Percentiles rank a stretch among this genome's conserved stretches.
phyloP scores from a whole-genome alignment of 2,329 filamentous ascomycete genomes.

The Fusarium scirpi region DNA sequence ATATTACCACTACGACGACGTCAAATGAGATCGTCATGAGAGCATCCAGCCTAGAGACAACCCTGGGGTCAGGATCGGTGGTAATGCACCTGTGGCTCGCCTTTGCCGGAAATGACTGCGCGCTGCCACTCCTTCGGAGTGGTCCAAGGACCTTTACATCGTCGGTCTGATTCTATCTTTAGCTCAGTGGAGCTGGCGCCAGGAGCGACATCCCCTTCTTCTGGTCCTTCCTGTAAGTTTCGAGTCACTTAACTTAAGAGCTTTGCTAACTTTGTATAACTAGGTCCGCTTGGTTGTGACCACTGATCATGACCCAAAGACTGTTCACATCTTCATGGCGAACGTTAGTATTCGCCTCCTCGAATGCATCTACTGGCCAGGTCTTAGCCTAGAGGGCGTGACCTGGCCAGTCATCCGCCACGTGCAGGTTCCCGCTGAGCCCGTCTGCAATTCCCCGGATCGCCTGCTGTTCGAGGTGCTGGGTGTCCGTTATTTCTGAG shows the following conservation, averaged over 20 bases:
- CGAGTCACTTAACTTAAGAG: rapidly evolving
- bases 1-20: background rate
- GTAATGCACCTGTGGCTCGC: background rate
- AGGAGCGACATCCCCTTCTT: background rate
- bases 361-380: background rate
- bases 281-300: background rate
- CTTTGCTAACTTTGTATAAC: background rate
- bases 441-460: background rate
- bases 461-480: background rate
- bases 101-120: background rate
- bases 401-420: background rate
- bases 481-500: background rate
- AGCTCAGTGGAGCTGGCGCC: background rate
- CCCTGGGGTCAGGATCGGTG: background rate
- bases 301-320: background rate
- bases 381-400: background rate
- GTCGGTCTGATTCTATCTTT: background rate
- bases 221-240: background rate
- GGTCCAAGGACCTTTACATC: background rate
- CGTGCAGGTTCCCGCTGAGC: background rate
- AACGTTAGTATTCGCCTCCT: background rate
- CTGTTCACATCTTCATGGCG: background rate
- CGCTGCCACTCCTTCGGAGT: background rate
- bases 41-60: background rate
- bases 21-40: background rate